These are phyloP conservation scores for Croton setiger DNA, from an alignment of 441 rosid species.

Conservation along the genomic window DNA sequence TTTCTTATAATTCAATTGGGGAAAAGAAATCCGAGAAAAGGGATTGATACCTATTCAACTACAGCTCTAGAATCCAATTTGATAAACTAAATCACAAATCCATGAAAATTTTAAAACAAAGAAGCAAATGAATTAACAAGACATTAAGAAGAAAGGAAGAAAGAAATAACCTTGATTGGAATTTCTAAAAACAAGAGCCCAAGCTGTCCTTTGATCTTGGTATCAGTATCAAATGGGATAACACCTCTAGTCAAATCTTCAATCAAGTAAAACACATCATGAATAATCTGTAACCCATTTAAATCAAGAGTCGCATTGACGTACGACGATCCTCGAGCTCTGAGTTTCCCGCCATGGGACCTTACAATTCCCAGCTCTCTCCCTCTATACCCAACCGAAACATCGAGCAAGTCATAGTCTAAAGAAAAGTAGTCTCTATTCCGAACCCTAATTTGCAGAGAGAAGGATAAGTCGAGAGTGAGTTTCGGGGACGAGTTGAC, in stretches of 20 bases:
- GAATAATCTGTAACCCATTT: conserved; percentile 59
- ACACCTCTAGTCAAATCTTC: conserved; percentile 61
- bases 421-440: conserved; percentile 69
- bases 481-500: conserved; percentile 41
- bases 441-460: conserved; percentile 48
- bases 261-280: conserved; percentile 71
- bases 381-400: conserved; percentile 70
- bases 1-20: too few species aligned
- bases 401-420: conserved; percentile 47
- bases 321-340: conserved; percentile 61
- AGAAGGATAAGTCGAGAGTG: conserved; percentile 64
- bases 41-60: too few species aligned
- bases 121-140: too few species aligned
- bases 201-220: conserved; percentile 50
- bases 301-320: conserved; percentile 68
- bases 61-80: neutral
- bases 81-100: neutral
- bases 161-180: conserved; percentile 52
- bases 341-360: conserved; percentile 52
- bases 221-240: conserved; percentile 55
- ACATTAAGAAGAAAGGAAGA: too few species aligned
- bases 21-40: too few species aligned
- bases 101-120: neutral
- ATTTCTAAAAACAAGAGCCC: conserved; percentile 49
- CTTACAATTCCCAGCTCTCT: conserved; percentile 62